Evolutionary conservation across 2,329 filamentous ascomycete species (phyloP), one percentile per base, ranked within the genome.

Genomic region (Acephala macrosclerotiorum): DNA sequence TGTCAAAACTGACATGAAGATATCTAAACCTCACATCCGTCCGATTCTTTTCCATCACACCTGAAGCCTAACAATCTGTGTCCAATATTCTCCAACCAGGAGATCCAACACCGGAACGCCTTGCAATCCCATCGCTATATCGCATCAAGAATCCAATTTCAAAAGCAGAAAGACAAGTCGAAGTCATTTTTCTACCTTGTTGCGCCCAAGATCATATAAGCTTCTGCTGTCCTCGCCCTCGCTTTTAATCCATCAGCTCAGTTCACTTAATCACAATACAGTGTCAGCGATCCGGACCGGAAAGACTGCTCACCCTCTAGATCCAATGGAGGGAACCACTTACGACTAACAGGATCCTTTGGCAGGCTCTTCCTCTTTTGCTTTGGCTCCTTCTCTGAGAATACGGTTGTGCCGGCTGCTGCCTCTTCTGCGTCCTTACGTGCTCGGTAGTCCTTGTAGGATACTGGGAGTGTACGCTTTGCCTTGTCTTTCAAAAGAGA

Each of bases 191-290:
- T 40, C 58, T 67, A 68, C 29, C 64, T 66, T 51, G 58, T 66
- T 60, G 58, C 57, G 35, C 70, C 67, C n/a, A 63, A 58, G 12
- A 70, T 51, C 67, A 70, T 70, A 38, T 75, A 73, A 2, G 71
- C 69, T 61, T 74, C 71, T 16, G 71, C 68, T 9, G 71, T 74
- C 60, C 68, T 65, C 55, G 58, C 61, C 56, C 66, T 63, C 1
- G 71, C 72, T 66, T 56, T n/a, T 9, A 22, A 65, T 5, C 20
- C 5, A 60, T 71, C 58, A 71, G 66, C 57, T 66, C 57, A 33
- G 20, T 26, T 64, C 35, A 51, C 36, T 62, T 22, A 5, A 38
- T 29, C 16, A 16, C n/a, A 47, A 12, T 8, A 6, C 14, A 35
- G n/a, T 9, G 26, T 26, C 29, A 9, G 33, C 47, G 29, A 18